Conservation (phyloP, 345 rosid species). For the Turnera subulata region DNA sequence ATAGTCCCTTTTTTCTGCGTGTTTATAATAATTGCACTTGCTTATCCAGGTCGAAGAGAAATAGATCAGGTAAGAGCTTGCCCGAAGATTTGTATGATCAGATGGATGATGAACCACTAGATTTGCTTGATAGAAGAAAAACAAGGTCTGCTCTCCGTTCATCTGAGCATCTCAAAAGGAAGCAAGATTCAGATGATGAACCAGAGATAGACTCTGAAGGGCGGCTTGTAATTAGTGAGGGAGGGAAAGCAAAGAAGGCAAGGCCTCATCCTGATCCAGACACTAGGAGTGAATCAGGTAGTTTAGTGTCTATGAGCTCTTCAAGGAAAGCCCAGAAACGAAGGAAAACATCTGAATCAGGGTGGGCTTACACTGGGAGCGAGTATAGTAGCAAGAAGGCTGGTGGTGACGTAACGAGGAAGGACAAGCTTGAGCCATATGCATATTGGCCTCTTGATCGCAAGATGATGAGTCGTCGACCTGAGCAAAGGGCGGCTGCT, state of each 20-base stretch:
- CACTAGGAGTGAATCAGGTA: conserved; percentile 53
- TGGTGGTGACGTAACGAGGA: conserved; percentile 76
- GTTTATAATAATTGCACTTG: too few relatives aligned
- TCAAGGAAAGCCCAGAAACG: conserved; percentile 63
- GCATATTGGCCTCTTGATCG: conserved; percentile 98
- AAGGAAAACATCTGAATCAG: conserved; percentile 61
- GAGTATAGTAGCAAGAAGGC: conserved; percentile 91
- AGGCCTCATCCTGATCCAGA: conserved; percentile 40
- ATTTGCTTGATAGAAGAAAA: conserved; percentile 70
- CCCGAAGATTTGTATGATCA: conserved; percentile 65
- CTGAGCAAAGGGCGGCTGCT: conserved; percentile 84
- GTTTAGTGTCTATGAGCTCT: conserved; percentile 40
- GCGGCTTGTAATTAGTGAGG: conserved; percentile 59
- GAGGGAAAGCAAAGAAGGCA: conserved; percentile 45
- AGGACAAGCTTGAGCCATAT: conserved; percentile 89
- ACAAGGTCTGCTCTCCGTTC: conserved; percentile 76
- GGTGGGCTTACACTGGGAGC: conserved; percentile 83
- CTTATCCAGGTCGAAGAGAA: conserved; percentile 49
- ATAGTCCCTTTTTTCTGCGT: too few relatives aligned
- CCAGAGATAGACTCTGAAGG: conserved; percentile 81
- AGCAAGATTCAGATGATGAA: conserved; percentile 75
- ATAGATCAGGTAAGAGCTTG: conserved; percentile 53
- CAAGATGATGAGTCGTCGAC: conserved; percentile 92
- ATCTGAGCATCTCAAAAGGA: conserved; percentile 47
- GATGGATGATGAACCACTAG: conserved; percentile 87